A percentile compares a stretch with the other conserved stretches of the same genome.
These are phyloP conservation scores for Tolypocladium capitatum DNA, from an alignment of 2,329 filamentous ascomycete genomes.

Conservation along the genomic window DNA sequence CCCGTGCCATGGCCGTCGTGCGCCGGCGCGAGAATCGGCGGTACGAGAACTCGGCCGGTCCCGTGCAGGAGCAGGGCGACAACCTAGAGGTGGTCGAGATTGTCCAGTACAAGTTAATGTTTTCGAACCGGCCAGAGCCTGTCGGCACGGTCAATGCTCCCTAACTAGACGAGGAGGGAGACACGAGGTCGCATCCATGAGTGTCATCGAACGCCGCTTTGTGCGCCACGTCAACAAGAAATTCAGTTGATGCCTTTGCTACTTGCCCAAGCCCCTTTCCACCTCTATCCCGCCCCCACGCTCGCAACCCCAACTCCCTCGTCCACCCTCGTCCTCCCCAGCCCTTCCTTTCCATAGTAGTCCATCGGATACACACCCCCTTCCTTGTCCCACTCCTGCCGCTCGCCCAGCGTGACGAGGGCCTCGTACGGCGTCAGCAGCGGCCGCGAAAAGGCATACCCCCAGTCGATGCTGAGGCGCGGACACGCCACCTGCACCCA, in stretches of 20 bases:
- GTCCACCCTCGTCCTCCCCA: slow-evolving; percentile 59
- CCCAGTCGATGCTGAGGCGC: slow-evolving; percentile 96
- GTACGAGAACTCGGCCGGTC: slow-evolving; percentile 31
- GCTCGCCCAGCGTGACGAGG: slow-evolving; percentile 70
- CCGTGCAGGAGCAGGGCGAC: slow-evolving; percentile 19
- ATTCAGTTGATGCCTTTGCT: neutral
- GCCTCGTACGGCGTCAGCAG: slow-evolving; percentile 92
- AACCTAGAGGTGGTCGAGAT: slow-evolving; percentile 78
- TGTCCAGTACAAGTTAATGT: slow-evolving; percentile 75
- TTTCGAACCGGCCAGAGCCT: slow-evolving; percentile 74
- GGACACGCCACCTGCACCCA: slow-evolving; percentile 99
- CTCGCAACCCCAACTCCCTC: too few species aligned
- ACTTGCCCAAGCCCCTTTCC: neutral
- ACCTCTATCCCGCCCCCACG: too few species aligned
- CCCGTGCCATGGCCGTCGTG: slow-evolving; percentile 67
- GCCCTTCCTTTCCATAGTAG: slow-evolving; percentile 84
- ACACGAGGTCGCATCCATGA: neutral
- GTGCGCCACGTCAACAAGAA: neutral
- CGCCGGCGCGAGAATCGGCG: slow-evolving; percentile 34
- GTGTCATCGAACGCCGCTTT: neutral
- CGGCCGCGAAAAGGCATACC: slow-evolving; percentile 84
- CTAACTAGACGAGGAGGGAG: neutral
- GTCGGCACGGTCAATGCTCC: slow-evolving; percentile 36
- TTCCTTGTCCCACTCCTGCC: slow-evolving; percentile 54
- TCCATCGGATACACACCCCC: slow-evolving; percentile 86